phyloP scores from a whole-genome alignment of 106 monocot genomes.

The Dendrobium officinale region DNA sequence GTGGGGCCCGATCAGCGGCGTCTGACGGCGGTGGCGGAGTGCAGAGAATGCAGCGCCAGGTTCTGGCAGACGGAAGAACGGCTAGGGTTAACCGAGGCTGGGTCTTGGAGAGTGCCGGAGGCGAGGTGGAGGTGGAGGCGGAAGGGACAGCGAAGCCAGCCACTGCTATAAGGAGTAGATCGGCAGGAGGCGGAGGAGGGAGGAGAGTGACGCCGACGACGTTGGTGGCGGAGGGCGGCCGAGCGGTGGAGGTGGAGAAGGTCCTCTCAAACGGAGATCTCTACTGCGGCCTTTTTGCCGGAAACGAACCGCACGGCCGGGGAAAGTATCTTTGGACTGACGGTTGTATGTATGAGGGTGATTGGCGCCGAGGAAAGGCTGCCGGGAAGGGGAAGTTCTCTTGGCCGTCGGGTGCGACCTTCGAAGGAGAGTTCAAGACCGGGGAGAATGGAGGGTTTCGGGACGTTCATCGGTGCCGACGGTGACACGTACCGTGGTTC shows the following conservation, averaged over 20 bases:
- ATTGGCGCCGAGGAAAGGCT: slow-evolving; percentile 62
- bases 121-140: background rate
- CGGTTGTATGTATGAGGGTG: slow-evolving; percentile 71
- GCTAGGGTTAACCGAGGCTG: background rate
- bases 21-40: background rate
- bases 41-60: slow-evolving; percentile 4
- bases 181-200: slow-evolving; percentile 4
- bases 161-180: background rate
- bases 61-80: background rate
- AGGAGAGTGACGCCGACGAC: slow-evolving; percentile 10
- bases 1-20: background rate
- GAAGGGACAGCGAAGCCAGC: background rate
- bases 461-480: slow-evolving; percentile 49
- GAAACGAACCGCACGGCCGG: slow-evolving; percentile 35
- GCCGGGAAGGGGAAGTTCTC: slow-evolving; percentile 64
- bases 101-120: background rate
- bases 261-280: slow-evolving; percentile 47
- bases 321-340: slow-evolving; percentile 69
- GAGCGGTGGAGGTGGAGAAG: slow-evolving; percentile 27
- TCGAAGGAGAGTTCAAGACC: slow-evolving; percentile 49
- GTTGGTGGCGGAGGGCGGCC: background rate
- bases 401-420: slow-evolving; percentile 68
- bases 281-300: slow-evolving; percentile 36
- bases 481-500: slow-evolving; percentile 51
- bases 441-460: slow-evolving; percentile 66